These are phyloP conservation scores for Neopestalotiopsis sp. DNA, from an alignment of 2,329 filamentous ascomycete genomes.

Conservation along the genomic window DNA sequence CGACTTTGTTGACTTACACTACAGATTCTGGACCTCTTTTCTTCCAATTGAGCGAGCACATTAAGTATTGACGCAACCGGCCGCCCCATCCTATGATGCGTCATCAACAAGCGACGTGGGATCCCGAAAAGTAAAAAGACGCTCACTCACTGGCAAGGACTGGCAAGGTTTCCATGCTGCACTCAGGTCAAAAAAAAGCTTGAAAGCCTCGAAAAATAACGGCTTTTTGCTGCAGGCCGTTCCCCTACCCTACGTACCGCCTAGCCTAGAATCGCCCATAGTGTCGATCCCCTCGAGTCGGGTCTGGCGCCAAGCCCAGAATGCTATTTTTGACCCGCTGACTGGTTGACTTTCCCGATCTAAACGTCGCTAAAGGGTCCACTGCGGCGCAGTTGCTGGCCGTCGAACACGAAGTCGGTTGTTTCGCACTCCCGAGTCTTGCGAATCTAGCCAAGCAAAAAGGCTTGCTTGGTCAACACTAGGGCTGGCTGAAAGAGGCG, in stretches of 20 bases:
- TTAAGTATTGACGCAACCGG: not conserved
- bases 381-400: conserved; percentile 8
- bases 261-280: not conserved
- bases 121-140: not conserved
- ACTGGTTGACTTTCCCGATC: conserved; percentile 2
- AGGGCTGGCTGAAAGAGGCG: too few species aligned
- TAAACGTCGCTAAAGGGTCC: not conserved
- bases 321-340: conserved; percentile 13
- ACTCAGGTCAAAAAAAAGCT: not conserved
- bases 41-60: not conserved
- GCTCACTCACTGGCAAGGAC: not conserved
- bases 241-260: not conserved
- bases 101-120: conserved; percentile 5
- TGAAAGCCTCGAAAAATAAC: conserved; percentile 9
- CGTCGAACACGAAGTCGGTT: conserved; percentile 9
- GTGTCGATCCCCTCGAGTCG: conserved; percentile 8
- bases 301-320: conserved; percentile 10
- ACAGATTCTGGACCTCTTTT: not conserved
- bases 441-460: not conserved
- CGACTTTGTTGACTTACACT: not conserved
- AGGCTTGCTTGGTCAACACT: too few species aligned
- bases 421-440: conserved; percentile 2
- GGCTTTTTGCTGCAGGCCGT: conserved; percentile 11
- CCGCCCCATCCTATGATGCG: not conserved
- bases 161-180: not conserved